Evolutionary conservation across 2,329 filamentous ascomycete species (phyloP), one percentile per base, ranked within the genome.

Genomic region (Sporothrix euskadiensis): DNA sequence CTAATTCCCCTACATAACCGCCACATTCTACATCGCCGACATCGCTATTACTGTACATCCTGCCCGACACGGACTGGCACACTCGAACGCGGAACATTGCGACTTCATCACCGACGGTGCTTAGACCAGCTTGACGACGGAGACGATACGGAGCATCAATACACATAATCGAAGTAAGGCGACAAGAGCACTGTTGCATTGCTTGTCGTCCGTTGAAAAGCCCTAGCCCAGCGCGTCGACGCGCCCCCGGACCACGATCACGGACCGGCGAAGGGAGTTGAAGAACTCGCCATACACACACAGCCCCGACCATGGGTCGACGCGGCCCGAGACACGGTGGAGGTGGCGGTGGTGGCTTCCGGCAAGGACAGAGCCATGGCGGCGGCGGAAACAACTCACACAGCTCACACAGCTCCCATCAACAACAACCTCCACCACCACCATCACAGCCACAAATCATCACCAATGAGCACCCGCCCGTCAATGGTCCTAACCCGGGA

Each of bases 401-500:
- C 12, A 41, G 22, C 30, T 14, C 57, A 22, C 57, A 39, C 57
- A 61, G 35, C 57, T 14, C 52, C 30, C 39, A 54, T 47, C 44
- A 49, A 49, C 44, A 39, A 49, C 61, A 12, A 22, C 56, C 22
- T 30, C 61, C 16, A 4, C 32, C 59, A 44, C 59, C 59, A 14
- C 65, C 65, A 54, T 54, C 70, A 19, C 49, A 66, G 22, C 72
- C 74, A 2, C 59, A 56, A 35, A 47, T 71, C 7, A 59, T 73
- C 3, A 52, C 39, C 32, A 72, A 73, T 7, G 70, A 74, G 39
- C 74, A 75, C 30, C 75, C 76, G 8, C 74, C 75, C 1, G 73
- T 75, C 22, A 66, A 73, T 32, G 77, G 77, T 0, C 77, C 77
- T 7, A 69, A 73, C 56, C 85, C 85, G 2, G 86, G 86, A 75